These are phyloP conservation scores for Plantago major DNA, from an alignment of 257 asterid genomes.

Conservation along the genomic window DNA sequence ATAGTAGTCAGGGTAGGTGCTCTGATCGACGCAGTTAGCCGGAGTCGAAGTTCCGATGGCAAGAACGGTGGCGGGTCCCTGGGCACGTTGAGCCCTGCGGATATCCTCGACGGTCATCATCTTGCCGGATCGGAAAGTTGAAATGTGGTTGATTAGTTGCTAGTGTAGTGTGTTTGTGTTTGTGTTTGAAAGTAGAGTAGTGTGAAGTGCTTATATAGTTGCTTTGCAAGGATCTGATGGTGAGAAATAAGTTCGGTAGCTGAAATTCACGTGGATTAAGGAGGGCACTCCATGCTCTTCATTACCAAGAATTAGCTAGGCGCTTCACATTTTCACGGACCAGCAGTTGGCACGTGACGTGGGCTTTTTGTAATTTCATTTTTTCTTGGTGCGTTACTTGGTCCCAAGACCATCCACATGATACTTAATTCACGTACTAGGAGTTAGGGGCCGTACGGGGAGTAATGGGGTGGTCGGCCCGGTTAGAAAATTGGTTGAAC, in stretches of 20 bases:
- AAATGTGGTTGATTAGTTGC: background rate
- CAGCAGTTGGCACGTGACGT: conserved; percentile 6
- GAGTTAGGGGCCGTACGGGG: too few relatives aligned
- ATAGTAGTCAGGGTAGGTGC: conserved; percentile 60
- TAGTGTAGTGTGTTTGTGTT: background rate
- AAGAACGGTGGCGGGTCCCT: conserved; percentile 71
- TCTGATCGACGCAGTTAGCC: conserved; percentile 60
- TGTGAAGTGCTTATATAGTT: conserved; percentile 4
- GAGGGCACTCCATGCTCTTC: background rate
- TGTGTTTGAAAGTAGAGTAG: background rate
- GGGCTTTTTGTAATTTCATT: background rate
- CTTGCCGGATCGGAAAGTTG: background rate
- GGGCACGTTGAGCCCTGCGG: conserved; percentile 60
- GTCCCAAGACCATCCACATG: conserved; percentile 16
- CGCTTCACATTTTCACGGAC: background rate
- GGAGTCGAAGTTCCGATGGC: conserved; percentile 79
- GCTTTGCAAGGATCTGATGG: too few relatives aligned
- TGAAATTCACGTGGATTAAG: conserved; percentile 24
- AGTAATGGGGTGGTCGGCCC: too few relatives aligned
- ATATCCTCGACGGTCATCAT: conserved; percentile 71
- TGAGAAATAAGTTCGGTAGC: conserved; percentile 19
- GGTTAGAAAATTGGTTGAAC: too few relatives aligned
- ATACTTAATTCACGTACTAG: too few relatives aligned
- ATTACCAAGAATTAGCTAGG: background rate
- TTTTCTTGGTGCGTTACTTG: conserved; percentile 15